Evolutionary conservation across 495 filamentous ascomycete genomes (phyloP).

Genomic region (Aspergillus homomorphus): DNA sequence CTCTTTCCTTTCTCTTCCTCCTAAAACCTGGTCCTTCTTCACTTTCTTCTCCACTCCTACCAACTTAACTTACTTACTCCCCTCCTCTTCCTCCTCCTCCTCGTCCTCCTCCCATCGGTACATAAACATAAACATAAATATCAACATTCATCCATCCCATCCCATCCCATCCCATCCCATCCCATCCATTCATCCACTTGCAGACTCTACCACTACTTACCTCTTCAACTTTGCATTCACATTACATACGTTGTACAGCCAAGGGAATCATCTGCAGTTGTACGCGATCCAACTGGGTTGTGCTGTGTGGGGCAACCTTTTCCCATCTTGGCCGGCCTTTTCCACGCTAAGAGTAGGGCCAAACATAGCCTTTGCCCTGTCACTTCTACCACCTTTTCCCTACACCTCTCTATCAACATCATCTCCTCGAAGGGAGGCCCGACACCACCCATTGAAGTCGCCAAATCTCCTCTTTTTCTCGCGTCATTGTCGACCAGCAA

Average conservation of each 20-base stretch:
- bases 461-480: constrained; percentile 16
- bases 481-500: constrained; percentile 21
- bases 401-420: constrained; percentile 26
- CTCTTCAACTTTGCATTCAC: constrained; percentile 3
- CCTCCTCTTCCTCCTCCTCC: neutral
- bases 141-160: neutral
- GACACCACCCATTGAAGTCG: constrained; percentile 2
- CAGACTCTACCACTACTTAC: neutral
- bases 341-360: constrained; percentile 51
- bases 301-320: constrained; percentile 40
- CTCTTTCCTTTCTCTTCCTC: constrained; percentile 5
- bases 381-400: constrained; percentile 38
- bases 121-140: constrained; percentile 15
- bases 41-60: constrained; percentile 4
- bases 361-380: constrained; percentile 47
- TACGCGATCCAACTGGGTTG: constrained; percentile 34
- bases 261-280: constrained; percentile 22
- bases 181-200: neutral
- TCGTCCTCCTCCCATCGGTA: constrained; percentile 5
- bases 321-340: constrained; percentile 33
- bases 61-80: neutral
- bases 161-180: too few relatives aligned
- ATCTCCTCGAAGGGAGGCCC: constrained; percentile 7
- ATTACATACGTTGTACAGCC: constrained; percentile 7
- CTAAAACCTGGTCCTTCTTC: constrained; percentile 2